Conservation (phyloP, 371 early-diverging fungal genomes). For the Blakeslea trispora region DNA sequence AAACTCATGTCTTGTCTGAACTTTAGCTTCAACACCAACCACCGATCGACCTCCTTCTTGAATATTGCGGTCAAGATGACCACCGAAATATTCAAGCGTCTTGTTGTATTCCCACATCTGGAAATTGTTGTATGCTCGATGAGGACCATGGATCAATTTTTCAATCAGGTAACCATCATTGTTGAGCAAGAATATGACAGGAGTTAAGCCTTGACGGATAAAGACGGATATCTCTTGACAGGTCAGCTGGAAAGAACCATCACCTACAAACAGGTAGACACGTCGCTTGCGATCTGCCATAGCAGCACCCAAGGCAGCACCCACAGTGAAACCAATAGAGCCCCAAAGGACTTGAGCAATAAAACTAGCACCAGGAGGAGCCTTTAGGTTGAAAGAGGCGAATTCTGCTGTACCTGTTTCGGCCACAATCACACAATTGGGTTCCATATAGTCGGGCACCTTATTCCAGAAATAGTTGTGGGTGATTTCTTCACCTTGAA, state of each 20-base stretch:
- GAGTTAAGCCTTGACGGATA: constrained; percentile 44
- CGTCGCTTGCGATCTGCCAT: constrained; percentile 31
- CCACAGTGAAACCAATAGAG: constrained; percentile 45
- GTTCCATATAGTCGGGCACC: constrained; percentile 32
- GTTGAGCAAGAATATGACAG: constrained; percentile 50
- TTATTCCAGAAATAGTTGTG: constrained; percentile 48
- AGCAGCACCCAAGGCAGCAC: constrained; percentile 39
- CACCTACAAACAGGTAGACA: constrained; percentile 51
- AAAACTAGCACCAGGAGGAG: constrained; percentile 33
- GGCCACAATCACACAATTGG: constrained; percentile 38
- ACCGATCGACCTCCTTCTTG: constrained; percentile 8
- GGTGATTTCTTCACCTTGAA: constrained; percentile 26
- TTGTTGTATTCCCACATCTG: constrained; percentile 51
- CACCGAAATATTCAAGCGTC: constrained; percentile 45
- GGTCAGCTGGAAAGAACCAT: constrained; percentile 58
- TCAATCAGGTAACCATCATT: constrained; percentile 60
- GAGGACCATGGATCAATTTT: constrained; percentile 47
- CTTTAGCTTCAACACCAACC: constrained; percentile 30
- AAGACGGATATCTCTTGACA: constrained; percentile 52
- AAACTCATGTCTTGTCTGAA: constrained; percentile 32
- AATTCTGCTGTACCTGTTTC: constrained; percentile 57
- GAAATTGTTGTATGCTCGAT: constrained; percentile 50
- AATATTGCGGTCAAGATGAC: constrained; percentile 26
- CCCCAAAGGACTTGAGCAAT: constrained; percentile 47
- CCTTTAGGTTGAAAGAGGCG: constrained; percentile 38